phyloP scores from a whole-genome alignment of 2,329 filamentous ascomycete genomes.

The Dothidotthia symphoricarpi region DNA sequence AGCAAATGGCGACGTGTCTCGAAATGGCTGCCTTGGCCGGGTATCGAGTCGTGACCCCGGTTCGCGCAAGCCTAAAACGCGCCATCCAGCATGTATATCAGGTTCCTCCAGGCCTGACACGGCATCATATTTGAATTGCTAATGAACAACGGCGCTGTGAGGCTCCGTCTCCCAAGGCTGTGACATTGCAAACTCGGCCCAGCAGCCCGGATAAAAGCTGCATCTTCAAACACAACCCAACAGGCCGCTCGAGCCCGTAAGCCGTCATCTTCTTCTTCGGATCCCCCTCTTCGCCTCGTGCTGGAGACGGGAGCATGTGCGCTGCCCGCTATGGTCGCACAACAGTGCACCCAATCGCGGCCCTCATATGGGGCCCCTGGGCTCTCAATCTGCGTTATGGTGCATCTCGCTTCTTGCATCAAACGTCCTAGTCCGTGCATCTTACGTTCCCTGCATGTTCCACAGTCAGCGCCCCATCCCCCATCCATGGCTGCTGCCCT shows the following conservation, averaged over 20 bases:
- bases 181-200: not conserved
- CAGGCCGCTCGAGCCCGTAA: not conserved
- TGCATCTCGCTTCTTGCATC: constrained; percentile 25
- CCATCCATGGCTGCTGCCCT: constrained; percentile 17
- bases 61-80: constrained; percentile 18
- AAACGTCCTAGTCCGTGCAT: constrained; percentile 21
- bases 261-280: not conserved
- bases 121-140: constrained; percentile 14
- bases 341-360: constrained; percentile 23
- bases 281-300: constrained; percentile 16
- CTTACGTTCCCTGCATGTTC: constrained; percentile 23
- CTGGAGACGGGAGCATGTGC: constrained; percentile 30
- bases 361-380: constrained; percentile 18
- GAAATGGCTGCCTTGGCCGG: constrained; percentile 17
- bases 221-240: not conserved
- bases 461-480: constrained; percentile 15
- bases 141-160: constrained; percentile 3
- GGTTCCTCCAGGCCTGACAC: constrained; percentile 13
- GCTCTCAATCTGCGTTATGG: constrained; percentile 21
- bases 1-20: constrained; percentile 14
- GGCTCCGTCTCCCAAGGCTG: not conserved
- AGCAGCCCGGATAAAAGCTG: not conserved
- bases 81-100: constrained; percentile 16
- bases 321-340: constrained; percentile 33
- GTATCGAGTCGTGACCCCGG: constrained; percentile 18